phyloP scores from a whole-genome alignment of 2,329 filamentous ascomycete genomes.

The Lasiodiplodia theobromae region DNA sequence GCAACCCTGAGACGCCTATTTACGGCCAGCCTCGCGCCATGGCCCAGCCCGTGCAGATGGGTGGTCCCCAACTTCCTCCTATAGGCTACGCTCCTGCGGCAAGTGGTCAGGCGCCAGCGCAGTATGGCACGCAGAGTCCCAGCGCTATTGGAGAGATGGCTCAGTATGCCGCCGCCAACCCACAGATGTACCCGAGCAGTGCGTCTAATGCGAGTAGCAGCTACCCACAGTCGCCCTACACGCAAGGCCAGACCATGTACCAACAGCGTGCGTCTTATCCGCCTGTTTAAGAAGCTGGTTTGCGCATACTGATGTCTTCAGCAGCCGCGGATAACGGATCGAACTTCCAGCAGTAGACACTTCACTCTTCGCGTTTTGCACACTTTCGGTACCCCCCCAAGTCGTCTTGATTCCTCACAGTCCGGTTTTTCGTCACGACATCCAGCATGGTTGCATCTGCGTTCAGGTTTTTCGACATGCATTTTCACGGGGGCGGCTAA shows the following conservation, averaged over 20 bases:
- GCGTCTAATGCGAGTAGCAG: slow-evolving; percentile 52
- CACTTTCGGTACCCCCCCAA: slow-evolving; percentile 25
- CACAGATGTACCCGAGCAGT: slow-evolving; percentile 51
- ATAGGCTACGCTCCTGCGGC: slow-evolving; percentile 60
- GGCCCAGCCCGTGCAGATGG: slow-evolving; percentile 52
- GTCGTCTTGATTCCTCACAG: slow-evolving; percentile 26
- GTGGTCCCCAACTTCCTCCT: slow-evolving; percentile 58
- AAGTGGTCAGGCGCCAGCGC: slow-evolving; percentile 50
- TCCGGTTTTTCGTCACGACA: slow-evolving; percentile 30
- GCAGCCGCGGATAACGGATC: slow-evolving; percentile 37
- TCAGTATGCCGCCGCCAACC: slow-evolving; percentile 54
- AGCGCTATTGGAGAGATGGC: slow-evolving; percentile 57
- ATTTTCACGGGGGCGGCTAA: slow-evolving; percentile 47
- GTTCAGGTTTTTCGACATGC: slow-evolving; percentile 37
- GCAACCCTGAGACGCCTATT: slow-evolving; percentile 46
- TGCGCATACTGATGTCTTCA: slow-evolving; percentile 30
- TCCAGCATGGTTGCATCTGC: slow-evolving; percentile 31
- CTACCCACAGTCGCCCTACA: slow-evolving; percentile 60
- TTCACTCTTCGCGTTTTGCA: slow-evolving; percentile 17
- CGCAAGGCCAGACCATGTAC: slow-evolving; percentile 56
- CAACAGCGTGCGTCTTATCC: slow-evolving; percentile 47
- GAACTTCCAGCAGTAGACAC: slow-evolving; percentile 36
- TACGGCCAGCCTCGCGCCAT: slow-evolving; percentile 56
- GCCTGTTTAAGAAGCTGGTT: background rate
- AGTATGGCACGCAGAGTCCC: slow-evolving; percentile 55